These are phyloP conservation scores for Podochytrium sp. DNA, from an alignment of 192 early-diverging fungal genomes.

Conservation along the genomic window DNA sequence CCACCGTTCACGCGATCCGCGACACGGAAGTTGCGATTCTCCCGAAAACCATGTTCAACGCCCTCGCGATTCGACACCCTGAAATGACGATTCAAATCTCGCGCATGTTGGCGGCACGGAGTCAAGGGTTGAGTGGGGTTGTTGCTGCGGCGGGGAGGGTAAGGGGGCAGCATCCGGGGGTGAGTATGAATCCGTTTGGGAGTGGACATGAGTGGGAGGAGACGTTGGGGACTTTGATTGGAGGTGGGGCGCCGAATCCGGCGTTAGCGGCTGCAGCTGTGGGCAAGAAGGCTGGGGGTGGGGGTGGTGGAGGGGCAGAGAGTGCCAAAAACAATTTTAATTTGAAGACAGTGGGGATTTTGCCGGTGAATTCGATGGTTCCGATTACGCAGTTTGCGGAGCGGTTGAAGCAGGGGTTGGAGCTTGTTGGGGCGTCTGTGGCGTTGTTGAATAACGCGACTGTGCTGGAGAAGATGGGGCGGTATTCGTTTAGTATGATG, in stretches of 20 bases:
- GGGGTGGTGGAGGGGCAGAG: slow-evolving; percentile 17
- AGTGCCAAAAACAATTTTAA: slow-evolving; percentile 80
- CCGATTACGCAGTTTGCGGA: slow-evolving; percentile 90
- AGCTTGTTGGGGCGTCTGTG: slow-evolving; percentile 69
- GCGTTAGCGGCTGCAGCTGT: background rate
- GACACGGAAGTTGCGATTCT: slow-evolving; percentile 95
- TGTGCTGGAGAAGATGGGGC: slow-evolving; percentile 81
- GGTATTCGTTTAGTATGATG: slow-evolving; percentile 88
- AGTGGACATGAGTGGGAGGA: background rate
- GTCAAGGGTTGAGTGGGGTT: background rate
- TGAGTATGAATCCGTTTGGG: slow-evolving; percentile 18
- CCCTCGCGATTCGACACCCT: slow-evolving; percentile 85
- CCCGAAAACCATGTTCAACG: slow-evolving; percentile 93
- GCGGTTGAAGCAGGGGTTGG: slow-evolving; percentile 74
- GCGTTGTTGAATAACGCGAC: slow-evolving; percentile 81
- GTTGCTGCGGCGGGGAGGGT: background rate
- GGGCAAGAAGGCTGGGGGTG: background rate
- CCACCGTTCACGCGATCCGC: slow-evolving; percentile 95
- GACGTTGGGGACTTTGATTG: background rate
- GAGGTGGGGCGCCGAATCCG: slow-evolving; percentile 15
- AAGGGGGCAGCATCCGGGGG: no score
- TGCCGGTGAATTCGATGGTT: slow-evolving; percentile 82
- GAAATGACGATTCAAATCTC: slow-evolving; percentile 91
- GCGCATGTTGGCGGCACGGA: slow-evolving; percentile 81
- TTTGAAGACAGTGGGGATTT: slow-evolving; percentile 90